Percentiles rank a stretch among this genome's conserved stretches.
These are phyloP conservation scores for Jaenimonas drosophilae DNA, from an alignment of 208 protist genomes.

Conservation along the genomic window DNA sequence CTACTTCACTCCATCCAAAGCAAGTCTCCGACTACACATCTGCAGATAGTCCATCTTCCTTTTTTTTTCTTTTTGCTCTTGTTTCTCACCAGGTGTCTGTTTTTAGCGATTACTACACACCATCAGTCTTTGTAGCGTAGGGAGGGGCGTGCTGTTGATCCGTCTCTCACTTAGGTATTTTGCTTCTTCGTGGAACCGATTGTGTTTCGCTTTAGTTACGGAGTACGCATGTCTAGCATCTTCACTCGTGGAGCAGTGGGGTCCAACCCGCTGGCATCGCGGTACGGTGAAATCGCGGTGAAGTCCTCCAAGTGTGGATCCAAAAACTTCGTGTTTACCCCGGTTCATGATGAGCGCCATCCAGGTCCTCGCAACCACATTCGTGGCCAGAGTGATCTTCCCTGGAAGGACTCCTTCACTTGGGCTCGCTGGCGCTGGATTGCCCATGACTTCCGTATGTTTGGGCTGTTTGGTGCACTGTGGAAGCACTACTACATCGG, in stretches of 20 bases:
- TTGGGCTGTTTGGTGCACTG: constrained; percentile 72
- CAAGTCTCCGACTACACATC: neutral
- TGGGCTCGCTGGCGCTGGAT: constrained; percentile 73
- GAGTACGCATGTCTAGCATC: constrained; percentile 47
- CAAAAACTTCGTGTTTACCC: constrained; percentile 83
- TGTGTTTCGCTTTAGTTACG: too few relatives aligned
- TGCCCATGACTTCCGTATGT: constrained; percentile 87
- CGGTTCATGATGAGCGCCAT: constrained; percentile 56
- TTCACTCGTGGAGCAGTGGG: constrained; percentile 69
- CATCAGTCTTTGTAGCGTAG: neutral
- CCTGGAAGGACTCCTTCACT: constrained; percentile 58
- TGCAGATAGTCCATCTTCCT: too few relatives aligned
- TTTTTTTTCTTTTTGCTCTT: neutral
- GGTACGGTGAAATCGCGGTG: constrained; percentile 61
- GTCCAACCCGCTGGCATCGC: constrained; percentile 51
- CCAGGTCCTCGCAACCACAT: constrained; percentile 68
- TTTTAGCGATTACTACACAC: neutral
- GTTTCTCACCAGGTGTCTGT: neutral
- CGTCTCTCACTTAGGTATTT: neutral
- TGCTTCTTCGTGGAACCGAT: too few relatives aligned
- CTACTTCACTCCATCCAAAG: too few relatives aligned
- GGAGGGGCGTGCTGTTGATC: neutral
- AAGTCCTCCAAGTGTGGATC: constrained; percentile 55
- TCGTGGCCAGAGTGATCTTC: constrained; percentile 73
- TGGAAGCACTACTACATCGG: constrained; percentile 78